Evolutionary conservation across 2,329 filamentous ascomycete genomes (phyloP).

Genomic region (Pseudocercospora vitis): DNA sequence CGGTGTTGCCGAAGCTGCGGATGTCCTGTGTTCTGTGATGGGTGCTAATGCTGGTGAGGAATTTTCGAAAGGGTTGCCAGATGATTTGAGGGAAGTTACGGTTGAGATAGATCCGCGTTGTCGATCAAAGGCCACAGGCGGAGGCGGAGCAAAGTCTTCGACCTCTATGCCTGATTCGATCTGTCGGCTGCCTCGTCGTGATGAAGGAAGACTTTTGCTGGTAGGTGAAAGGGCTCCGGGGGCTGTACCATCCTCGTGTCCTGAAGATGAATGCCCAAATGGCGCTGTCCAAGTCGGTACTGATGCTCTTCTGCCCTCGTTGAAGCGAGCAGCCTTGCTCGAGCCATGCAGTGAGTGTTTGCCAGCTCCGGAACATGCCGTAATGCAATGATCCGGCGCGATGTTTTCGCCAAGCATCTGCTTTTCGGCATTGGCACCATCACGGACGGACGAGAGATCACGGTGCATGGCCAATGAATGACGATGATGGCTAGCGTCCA

Average conservation of each 20-base stretch:
- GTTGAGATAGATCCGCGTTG: slow-evolving; percentile 30
- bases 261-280: slow-evolving; percentile 18
- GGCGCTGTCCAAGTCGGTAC: slow-evolving; percentile 26
- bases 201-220: slow-evolving; percentile 28
- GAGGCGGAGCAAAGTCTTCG: slow-evolving; percentile 32
- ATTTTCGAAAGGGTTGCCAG: slow-evolving; percentile 19
- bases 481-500: slow-evolving; percentile 1
- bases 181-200: slow-evolving; percentile 34
- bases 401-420: slow-evolving; percentile 16
- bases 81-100: slow-evolving; percentile 23
- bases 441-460: slow-evolving; percentile 17
- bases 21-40: slow-evolving; percentile 28
- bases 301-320: slow-evolving; percentile 23
- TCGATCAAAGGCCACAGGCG: slow-evolving; percentile 7
- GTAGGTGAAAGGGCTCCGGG: slow-evolving; percentile 8
- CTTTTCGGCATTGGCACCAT: slow-evolving; percentile 24
- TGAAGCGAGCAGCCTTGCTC: slow-evolving; percentile 7
- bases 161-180: slow-evolving; percentile 20
- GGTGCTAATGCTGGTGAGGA: slow-evolving; percentile 22
- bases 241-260: slow-evolving; percentile 3
- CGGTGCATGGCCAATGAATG: slow-evolving; percentile 5
- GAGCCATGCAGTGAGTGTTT: slow-evolving; percentile 1
- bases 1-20: slow-evolving; percentile 3
- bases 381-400: slow-evolving; percentile 29
- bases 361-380: neutral